Conservation (phyloP, 176 grass and related monocot genomes). For the Cocos nucifera region DNA sequence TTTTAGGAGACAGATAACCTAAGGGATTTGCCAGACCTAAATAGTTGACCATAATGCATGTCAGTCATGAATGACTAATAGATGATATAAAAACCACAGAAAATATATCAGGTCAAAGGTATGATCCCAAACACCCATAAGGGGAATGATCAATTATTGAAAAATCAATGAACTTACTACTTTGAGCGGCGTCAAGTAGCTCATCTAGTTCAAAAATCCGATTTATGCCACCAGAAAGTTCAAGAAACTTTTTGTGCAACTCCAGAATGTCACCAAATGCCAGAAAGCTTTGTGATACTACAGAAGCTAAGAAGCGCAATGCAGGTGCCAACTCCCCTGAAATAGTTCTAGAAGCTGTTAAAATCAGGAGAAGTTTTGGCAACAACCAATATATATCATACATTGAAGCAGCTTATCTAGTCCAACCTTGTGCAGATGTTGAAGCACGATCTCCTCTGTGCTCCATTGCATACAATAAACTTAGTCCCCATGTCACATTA, state of each 20-base stretch:
- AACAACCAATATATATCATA: no score
- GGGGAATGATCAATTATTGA: neutral
- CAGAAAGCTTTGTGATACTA: constrained; percentile 95
- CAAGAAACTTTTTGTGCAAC: constrained; percentile 82
- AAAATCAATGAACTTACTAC: constrained; percentile 40
- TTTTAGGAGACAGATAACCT: no score
- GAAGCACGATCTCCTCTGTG: constrained; percentile 89
- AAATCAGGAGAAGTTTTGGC: no score
- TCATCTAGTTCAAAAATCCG: constrained; percentile 95
- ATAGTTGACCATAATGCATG: no score
- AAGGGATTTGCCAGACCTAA: no score
- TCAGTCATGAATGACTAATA: no score
- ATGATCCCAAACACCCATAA: no score
- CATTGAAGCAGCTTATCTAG: neutral
- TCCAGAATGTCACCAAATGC: constrained; percentile 98
- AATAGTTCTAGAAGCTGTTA: constrained; percentile 1
- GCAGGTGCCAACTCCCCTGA: constrained; percentile 91
- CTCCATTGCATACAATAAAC: constrained; percentile 95
- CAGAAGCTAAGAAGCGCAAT: constrained; percentile 91
- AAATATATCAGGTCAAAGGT: no score
- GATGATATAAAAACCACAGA: no score
- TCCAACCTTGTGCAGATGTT: constrained; percentile 84
- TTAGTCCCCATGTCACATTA: constrained; percentile 97
- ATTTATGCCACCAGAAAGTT: constrained; percentile 95
- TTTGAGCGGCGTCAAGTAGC: constrained; percentile 51